Base-by-base conservation (phyloP, 306 rosid species). In the Dalbergia cochinchinensis region DNA sequence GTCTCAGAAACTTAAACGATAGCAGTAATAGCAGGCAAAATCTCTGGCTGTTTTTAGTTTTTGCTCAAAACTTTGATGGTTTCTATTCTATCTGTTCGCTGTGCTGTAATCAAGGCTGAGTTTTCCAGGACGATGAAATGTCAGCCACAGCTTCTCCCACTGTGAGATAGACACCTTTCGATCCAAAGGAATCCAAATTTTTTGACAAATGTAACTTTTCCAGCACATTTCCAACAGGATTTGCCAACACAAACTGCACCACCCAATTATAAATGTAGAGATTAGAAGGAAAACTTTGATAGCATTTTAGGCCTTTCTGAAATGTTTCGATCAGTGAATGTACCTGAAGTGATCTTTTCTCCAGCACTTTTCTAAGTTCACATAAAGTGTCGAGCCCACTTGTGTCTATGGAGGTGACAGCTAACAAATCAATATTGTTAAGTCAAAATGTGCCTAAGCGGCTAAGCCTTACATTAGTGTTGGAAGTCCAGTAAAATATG, bases 381-480 rank as follows among this genome's bases (percentile, higher is more conserved):
- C 78, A 34, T 69, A 94, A 18, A 44, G 90, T 75, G 51, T 89
- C 94, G n/a, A 87, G 83, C 10, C 98, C 98, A 77, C 94, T 91
- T 60, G 97, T 91, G 78, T 94, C 98, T 76, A 90, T 90, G 71
- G 93, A 93, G 1, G 98, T 91, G 74, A 91, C 95, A 69, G 98
- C 97, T 89, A 97, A 70, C 47, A 84, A 78, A 41, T 59, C 6
- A 54, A 63, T 15, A 41, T 22, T 35, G 34, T 35, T 58, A 14
- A 85, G 90, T 77, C 53, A 81, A 35, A 15, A 16, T 33, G 31
- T 26, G 31, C 62, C 60, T 44, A 39, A 26, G 31, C 31, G 31
- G 31, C 13, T 54, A 59, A 79, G 67, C 60, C 50, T 58, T 6
- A 11, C 15, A 55, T 35, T 74, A 16, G 53, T 22, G 69, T 19